A percentile compares a stretch with the other conserved stretches of the same genome.
phyloP scores from a whole-genome alignment of 1,284 basidiomycete species.

The Ganoderma leucocontextum region DNA sequence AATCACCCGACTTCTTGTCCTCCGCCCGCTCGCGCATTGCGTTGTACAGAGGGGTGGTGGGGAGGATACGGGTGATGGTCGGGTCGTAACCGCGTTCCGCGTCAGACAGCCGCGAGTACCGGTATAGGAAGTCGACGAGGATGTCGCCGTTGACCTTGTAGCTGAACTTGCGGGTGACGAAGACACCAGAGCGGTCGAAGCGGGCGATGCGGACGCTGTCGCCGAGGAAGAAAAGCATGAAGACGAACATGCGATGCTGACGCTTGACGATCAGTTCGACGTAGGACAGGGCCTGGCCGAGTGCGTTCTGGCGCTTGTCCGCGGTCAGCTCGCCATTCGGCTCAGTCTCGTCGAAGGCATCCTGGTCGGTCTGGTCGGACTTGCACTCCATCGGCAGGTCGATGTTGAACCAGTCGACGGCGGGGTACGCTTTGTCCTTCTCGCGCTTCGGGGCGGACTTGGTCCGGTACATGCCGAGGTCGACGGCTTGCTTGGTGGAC shows the following conservation, averaged over 20 bases:
- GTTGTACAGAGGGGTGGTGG: neutral
- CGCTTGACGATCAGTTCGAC: constrained; percentile 8
- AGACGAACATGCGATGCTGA: constrained; percentile 25
- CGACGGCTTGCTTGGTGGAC: neutral
- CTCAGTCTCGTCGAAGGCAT: constrained; percentile 16
- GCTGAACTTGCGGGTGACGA: constrained; percentile 26
- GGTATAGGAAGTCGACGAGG: constrained; percentile 28
- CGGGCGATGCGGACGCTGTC: constrained; percentile 27
- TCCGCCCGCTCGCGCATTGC: neutral
- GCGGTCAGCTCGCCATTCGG: neutral
- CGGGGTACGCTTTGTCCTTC: neutral
- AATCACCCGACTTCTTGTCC: neutral
- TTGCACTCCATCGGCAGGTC: constrained; percentile 21
- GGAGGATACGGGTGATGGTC: constrained; percentile 12
- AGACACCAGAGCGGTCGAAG: constrained; percentile 31
- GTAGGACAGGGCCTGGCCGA: constrained; percentile 7
- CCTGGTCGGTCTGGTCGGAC: neutral
- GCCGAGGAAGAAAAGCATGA: constrained; percentile 26
- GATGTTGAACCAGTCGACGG: constrained; percentile 13
- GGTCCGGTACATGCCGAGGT: constrained; percentile 16
- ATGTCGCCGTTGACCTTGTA: constrained; percentile 16
- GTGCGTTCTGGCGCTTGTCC: constrained; percentile 3
- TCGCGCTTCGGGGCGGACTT: neutral
- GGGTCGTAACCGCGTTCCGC: constrained; percentile 27
- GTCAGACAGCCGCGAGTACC: constrained; percentile 16